phyloP scores from a whole-genome alignment of 257 asterid species.

The Nicotiana obtusifolia region DNA sequence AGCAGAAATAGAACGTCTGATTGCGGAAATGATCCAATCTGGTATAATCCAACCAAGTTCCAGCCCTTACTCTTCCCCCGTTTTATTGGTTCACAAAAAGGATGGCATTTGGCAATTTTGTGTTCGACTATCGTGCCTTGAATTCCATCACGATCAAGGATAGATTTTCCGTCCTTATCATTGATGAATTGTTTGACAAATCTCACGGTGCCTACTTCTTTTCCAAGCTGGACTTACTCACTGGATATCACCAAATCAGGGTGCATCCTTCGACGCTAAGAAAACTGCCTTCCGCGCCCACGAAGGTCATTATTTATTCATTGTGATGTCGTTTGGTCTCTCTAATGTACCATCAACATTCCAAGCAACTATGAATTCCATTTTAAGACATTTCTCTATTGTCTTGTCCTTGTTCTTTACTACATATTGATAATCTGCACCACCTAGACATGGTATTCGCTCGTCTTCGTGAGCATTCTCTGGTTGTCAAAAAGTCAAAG shows the following conservation, averaged over 20 bases:
- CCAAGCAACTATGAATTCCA: too few species aligned
- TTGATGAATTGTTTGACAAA: neutral
- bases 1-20: neutral
- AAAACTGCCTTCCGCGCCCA: neutral
- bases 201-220: neutral
- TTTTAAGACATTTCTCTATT: too few species aligned
- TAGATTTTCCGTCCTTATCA: neutral
- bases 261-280: too few species aligned
- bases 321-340: too few species aligned
- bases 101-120: too few species aligned
- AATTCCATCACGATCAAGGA: neutral
- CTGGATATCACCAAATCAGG: neutral
- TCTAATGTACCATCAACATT: too few species aligned
- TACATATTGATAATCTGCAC: too few species aligned
- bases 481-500: neutral
- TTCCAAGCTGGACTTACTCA: neutral
- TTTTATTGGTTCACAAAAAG: too few species aligned
- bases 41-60: neutral
- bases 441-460: too few species aligned
- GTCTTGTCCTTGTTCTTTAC: too few species aligned
- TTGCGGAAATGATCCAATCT: neutral
- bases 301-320: neutral
- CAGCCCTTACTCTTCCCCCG: neutral
- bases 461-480: neutral
- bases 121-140: neutral